These are phyloP conservation scores for Plantago coronopus DNA, from an alignment of 305 asterid genomes.

Conservation along the genomic window DNA sequence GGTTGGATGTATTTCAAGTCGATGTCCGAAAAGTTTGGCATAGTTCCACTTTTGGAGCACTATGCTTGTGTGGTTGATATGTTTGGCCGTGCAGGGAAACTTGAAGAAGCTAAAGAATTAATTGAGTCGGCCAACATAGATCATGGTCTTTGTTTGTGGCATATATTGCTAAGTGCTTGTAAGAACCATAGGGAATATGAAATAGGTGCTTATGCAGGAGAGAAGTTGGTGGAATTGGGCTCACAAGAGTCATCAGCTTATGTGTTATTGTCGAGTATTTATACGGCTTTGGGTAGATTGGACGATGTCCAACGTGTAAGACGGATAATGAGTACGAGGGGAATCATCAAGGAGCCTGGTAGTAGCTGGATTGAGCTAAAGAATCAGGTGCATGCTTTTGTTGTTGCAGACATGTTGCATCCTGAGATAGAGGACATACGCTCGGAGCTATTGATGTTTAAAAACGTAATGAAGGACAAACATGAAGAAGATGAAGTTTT, in stretches of 20 bases:
- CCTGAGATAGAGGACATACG: constrained; percentile 52
- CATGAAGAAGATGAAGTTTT: constrained; percentile 4
- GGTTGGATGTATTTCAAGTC: constrained; percentile 55
- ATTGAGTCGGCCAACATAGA: constrained; percentile 57
- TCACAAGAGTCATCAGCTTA: constrained; percentile 82
- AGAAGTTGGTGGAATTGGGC: constrained; percentile 68
- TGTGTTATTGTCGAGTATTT: constrained; percentile 75
- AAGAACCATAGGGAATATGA: constrained; percentile 63
- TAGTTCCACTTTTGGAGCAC: constrained; percentile 63
- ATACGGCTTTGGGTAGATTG: constrained; percentile 61
- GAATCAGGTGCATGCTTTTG: constrained; percentile 74
- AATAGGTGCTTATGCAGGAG: constrained; percentile 85
- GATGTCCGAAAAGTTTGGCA: constrained; percentile 52
- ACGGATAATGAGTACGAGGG: constrained; percentile 58
- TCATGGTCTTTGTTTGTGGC: constrained; percentile 74
- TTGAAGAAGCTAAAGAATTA: constrained; percentile 64
- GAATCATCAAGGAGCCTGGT: constrained; percentile 82
- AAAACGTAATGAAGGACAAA: constrained; percentile 52
- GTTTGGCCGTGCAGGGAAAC: constrained; percentile 84
- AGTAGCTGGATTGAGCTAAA: constrained; percentile 91
- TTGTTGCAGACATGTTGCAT: constrained; percentile 73
- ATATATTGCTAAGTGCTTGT: constrained; percentile 72
- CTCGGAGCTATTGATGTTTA: constrained; percentile 39
- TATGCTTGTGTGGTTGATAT: constrained; percentile 92
- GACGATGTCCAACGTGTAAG: constrained; percentile 66